Percentiles rank a stretch among this genome's conserved stretches.
Evolutionary conservation across 2,329 filamentous ascomycete genomes (phyloP).

Genomic region (Fusarium chaquense): DNA sequence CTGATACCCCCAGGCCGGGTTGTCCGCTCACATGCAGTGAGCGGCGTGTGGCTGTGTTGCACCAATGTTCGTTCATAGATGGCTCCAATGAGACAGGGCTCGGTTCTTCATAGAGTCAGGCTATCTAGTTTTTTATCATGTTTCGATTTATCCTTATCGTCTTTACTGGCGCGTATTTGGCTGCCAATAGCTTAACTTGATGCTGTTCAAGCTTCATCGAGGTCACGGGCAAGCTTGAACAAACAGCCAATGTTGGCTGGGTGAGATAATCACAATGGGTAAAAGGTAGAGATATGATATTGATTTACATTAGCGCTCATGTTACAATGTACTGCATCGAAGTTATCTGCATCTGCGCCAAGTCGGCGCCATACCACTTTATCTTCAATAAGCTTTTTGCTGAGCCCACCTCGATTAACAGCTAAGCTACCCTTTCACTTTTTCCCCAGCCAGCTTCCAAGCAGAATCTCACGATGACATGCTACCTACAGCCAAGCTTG

Average conservation of each 20-base stretch:
- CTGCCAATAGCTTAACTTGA: background rate
- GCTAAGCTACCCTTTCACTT: slow-evolving; percentile 2
- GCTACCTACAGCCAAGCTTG: background rate
- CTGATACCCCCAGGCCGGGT: background rate
- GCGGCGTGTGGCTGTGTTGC: slow-evolving; percentile 30
- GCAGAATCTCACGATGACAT: slow-evolving; percentile 28
- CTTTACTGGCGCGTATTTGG: background rate
- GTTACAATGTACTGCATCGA: background rate
- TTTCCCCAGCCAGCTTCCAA: slow-evolving; percentile 22
- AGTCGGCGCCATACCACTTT: slow-evolving; percentile 43
- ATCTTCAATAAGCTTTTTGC: slow-evolving; percentile 47
- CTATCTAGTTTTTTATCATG: background rate
- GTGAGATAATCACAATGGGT: background rate
- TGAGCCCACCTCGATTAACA: slow-evolving; percentile 40
- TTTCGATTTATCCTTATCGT: background rate
- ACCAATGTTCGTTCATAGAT: background rate
- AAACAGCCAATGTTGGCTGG: background rate
- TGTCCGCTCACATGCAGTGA: slow-evolving; percentile 8
- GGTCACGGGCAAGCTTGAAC: background rate
- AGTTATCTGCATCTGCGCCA: slow-evolving; percentile 35
- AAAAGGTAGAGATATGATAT: no score
- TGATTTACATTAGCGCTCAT: background rate
- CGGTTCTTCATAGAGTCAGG: background rate
- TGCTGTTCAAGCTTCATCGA: background rate
- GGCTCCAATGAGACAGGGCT: background rate